Evolutionary conservation across 129 eudicot species (phyloP).

Genomic region (Pulicaria dysenterica): DNA sequence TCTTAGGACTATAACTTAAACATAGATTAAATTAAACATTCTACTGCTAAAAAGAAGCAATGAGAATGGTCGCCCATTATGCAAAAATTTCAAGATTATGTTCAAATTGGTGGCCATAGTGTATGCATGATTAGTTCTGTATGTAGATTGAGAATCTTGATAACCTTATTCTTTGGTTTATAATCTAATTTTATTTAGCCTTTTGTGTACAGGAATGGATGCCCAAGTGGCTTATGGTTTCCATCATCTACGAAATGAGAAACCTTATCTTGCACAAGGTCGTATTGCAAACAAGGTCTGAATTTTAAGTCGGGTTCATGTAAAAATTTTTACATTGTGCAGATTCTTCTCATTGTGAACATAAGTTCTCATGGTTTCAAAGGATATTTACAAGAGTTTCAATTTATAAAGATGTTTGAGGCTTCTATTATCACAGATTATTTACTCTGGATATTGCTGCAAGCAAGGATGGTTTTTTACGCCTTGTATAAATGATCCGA

Average conservation of each 20-base stretch:
- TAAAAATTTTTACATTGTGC: neutral
- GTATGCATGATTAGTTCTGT: no score
- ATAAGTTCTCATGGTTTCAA: neutral
- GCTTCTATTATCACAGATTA: constrained; percentile 46
- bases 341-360: neutral
- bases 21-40: no score
- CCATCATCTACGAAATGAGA: constrained; percentile 83
- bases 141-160: neutral
- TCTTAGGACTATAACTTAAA: no score
- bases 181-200: constrained; percentile 1
- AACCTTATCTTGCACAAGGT: constrained; percentile 91
- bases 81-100: constrained; percentile 9
- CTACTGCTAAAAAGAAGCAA: neutral
- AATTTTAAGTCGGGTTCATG: neutral
- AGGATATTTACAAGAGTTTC: neutral
- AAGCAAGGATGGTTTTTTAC: constrained; percentile 92
- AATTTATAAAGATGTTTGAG: neutral
- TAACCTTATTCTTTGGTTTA: neutral
- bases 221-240: constrained; percentile 95
- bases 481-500: constrained; percentile 77
- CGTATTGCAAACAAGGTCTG: constrained; percentile 91
- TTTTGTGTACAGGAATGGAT: constrained; percentile 75
- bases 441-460: constrained; percentile 83
- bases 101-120: neutral
- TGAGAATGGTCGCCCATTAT: neutral